These are phyloP conservation scores for Bacidia rubella DNA, from an alignment of 495 filamentous ascomycete species.

Conservation along the genomic window DNA sequence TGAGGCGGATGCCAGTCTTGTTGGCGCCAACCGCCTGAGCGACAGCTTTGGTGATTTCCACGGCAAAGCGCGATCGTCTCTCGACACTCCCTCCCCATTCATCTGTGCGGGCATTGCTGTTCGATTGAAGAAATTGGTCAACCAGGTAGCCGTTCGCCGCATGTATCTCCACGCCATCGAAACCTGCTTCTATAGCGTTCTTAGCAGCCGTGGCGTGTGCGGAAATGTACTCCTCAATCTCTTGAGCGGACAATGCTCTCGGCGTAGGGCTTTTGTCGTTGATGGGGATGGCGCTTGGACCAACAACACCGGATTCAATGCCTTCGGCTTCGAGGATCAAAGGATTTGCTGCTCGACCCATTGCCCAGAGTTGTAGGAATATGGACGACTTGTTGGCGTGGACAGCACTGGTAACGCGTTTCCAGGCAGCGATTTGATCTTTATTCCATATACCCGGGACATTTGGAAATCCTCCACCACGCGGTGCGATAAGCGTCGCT, in stretches of 20 bases:
- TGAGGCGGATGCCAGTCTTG: conserved; percentile 47
- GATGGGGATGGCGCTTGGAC: conserved; percentile 34
- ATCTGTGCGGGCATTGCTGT: conserved; percentile 49
- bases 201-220: conserved; percentile 47
- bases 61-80: conserved; percentile 49
- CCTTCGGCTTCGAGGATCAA: conserved; percentile 25
- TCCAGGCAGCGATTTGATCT: conserved; percentile 51
- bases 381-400: conserved; percentile 52
- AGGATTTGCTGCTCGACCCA: conserved; percentile 43
- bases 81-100: conserved; percentile 58
- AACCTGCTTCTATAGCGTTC: conserved; percentile 54
- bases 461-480: conserved; percentile 38
- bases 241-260: conserved; percentile 35
- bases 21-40: conserved; percentile 50
- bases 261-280: conserved; percentile 28
- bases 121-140: conserved; percentile 60
- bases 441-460: conserved; percentile 49
- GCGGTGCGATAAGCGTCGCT: conserved; percentile 46
- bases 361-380: conserved; percentile 52
- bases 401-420: conserved; percentile 47
- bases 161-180: conserved; percentile 68
- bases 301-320: conserved; percentile 24
- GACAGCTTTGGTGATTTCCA: conserved; percentile 53
- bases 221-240: conserved; percentile 42
- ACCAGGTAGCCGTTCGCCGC: conserved; percentile 62